Evolutionary conservation across 2,329 filamentous ascomycete species (phyloP).

Genomic region (Neopestalotiopsis sp.): DNA sequence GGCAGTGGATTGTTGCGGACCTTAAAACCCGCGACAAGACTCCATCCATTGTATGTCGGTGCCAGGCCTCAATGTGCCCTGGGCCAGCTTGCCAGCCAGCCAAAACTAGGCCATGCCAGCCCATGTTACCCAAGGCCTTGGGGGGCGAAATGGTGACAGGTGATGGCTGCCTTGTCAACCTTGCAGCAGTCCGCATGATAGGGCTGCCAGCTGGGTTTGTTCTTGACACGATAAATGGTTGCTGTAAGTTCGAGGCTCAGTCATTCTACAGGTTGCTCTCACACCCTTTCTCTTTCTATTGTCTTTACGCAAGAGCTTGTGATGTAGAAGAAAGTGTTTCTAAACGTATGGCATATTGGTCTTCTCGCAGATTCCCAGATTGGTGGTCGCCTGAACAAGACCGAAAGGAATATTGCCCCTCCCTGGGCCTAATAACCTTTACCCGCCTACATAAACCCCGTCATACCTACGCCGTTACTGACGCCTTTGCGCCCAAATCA

Average conservation of each 20-base stretch:
- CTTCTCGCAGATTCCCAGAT: background rate
- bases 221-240: background rate
- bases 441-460: background rate
- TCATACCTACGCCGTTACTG: no score
- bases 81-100: no score
- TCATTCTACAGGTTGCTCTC: conserved; percentile 2
- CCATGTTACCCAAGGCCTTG: background rate
- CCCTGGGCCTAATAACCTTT: background rate
- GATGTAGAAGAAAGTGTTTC: background rate
- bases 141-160: background rate
- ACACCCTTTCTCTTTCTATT: background rate
- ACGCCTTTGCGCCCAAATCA: background rate
- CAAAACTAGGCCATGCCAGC: no score
- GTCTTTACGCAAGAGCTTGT: background rate
- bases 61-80: no score
- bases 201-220: conserved; percentile 10
- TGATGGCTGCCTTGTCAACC: conserved; percentile 17
- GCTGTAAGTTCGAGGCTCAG: background rate
- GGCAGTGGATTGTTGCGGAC: no score
- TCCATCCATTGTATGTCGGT: no score
- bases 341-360: background rate
- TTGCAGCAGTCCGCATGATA: conserved; percentile 16
- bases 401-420: background rate
- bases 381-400: background rate
- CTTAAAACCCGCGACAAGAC: no score